Evolutionary conservation across 352 stramenopile species (phyloP).

Genomic region (Blastocystis sp.): DNA sequence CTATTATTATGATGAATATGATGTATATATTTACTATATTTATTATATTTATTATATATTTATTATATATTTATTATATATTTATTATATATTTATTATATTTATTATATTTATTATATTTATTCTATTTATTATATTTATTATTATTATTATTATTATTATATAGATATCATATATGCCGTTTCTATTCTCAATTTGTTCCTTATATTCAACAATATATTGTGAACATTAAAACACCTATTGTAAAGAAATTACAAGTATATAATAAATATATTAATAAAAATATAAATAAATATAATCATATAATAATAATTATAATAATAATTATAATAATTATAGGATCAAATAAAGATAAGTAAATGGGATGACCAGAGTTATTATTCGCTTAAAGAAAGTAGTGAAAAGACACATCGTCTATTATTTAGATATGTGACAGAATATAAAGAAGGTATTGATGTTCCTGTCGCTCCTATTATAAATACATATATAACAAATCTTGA

Average conservation of each 20-base stretch:
- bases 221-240: slow-evolving; percentile 64
- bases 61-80: too few relatives aligned
- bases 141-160: too few relatives aligned
- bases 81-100: too few relatives aligned
- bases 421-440: slow-evolving; percentile 35
- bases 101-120: too few relatives aligned
- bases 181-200: slow-evolving; percentile 75
- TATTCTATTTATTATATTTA: too few relatives aligned
- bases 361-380: slow-evolving; percentile 99
- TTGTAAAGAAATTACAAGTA: slow-evolving; percentile 82
- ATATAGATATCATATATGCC: slow-evolving; percentile 44
- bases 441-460: slow-evolving; percentile 23
- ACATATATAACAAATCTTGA: too few relatives aligned
- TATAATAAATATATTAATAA: too few relatives aligned
- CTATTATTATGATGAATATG: slow-evolving; percentile 33
- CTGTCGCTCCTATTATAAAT: too few relatives aligned
- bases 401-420: slow-evolving; percentile 73
- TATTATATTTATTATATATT: too few relatives aligned
- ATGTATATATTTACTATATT: too few relatives aligned
- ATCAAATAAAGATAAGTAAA: slow-evolving; percentile 86
- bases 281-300: too few relatives aligned
- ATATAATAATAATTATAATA: too few relatives aligned
- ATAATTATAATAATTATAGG: slow-evolving; percentile 57
- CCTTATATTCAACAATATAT: slow-evolving; percentile 50
- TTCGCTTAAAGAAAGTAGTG: slow-evolving; percentile 77